Evolutionary conservation across 1,284 basidiomycete genomes (phyloP).

Genomic region (Boletus coffeatus): DNA sequence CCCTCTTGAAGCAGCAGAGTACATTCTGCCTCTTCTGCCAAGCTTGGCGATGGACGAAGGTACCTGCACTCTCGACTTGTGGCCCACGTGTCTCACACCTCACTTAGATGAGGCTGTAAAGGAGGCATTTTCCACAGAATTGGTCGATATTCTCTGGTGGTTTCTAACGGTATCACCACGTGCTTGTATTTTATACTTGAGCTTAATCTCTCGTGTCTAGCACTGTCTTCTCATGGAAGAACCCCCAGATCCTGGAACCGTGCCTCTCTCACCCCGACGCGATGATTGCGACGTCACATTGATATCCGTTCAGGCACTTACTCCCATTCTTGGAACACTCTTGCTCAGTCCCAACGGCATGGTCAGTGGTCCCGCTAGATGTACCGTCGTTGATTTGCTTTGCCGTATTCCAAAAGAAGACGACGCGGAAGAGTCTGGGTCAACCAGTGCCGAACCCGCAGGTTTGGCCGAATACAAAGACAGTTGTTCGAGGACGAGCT

Average conservation of each 20-base stretch:
- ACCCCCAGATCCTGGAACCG: slow-evolving; percentile 22
- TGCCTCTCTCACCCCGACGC: slow-evolving; percentile 11
- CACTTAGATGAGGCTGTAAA: slow-evolving; percentile 81
- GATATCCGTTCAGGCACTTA: slow-evolving; percentile 84
- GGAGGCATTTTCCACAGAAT: slow-evolving; percentile 81
- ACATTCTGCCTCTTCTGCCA: slow-evolving; percentile 87
- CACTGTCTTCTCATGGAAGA: slow-evolving; percentile 58
- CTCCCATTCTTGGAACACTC: slow-evolving; percentile 85
- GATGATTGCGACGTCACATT: slow-evolving; percentile 34
- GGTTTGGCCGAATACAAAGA: slow-evolving; percentile 51
- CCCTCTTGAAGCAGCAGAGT: slow-evolving; percentile 89
- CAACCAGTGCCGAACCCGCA: slow-evolving; percentile 23
- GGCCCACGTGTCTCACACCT: slow-evolving; percentile 10
- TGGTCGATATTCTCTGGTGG: slow-evolving; percentile 90
- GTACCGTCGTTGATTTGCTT: slow-evolving; percentile 76
- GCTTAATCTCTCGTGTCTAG: slow-evolving; percentile 24
- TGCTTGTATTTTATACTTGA: slow-evolving; percentile 13
- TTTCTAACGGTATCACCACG: slow-evolving; percentile 63
- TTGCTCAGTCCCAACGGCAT: slow-evolving; percentile 76
- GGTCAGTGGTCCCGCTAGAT: slow-evolving; percentile 71
- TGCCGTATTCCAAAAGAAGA: slow-evolving; percentile 55
- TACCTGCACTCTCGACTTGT: slow-evolving; percentile 29
- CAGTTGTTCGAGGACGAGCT: slow-evolving; percentile 75
- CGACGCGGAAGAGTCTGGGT: slow-evolving; percentile 25
- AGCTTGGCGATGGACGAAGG: slow-evolving; percentile 87